These are phyloP conservation scores for Penicillium glabrum DNA, from an alignment of 2,329 filamentous ascomycete species.

Conservation along the genomic window DNA sequence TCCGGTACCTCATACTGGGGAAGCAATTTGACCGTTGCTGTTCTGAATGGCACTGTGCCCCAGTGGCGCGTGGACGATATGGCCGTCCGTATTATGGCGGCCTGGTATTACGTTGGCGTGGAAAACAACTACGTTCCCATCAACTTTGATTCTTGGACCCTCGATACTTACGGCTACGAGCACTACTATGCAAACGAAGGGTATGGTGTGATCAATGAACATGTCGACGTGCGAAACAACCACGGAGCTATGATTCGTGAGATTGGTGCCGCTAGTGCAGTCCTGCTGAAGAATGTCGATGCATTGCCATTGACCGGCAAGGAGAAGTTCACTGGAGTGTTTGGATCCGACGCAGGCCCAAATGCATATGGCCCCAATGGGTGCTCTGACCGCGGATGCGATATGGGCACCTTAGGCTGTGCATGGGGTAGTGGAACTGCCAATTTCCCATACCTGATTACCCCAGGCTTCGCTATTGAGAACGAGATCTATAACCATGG, in stretches of 20 bases:
- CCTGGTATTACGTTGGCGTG: slow-evolving; percentile 47
- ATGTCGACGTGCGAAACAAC: slow-evolving; percentile 62
- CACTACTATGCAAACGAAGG: slow-evolving; percentile 6
- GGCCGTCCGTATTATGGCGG: slow-evolving; percentile 46
- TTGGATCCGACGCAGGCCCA: slow-evolving; percentile 50
- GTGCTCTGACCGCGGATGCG: slow-evolving; percentile 8
- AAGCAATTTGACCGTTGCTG: slow-evolving; percentile 9
- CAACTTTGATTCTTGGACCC: slow-evolving; percentile 28
- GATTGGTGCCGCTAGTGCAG: slow-evolving; percentile 72
- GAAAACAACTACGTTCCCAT: slow-evolving; percentile 31
- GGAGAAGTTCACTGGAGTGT: slow-evolving; percentile 47
- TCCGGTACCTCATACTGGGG: slow-evolving; percentile 34
- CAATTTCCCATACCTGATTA: slow-evolving; percentile 21
- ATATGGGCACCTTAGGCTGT: slow-evolving; percentile 5
- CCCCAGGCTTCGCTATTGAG: slow-evolving; percentile 26
- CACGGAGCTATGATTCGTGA: slow-evolving; percentile 72
- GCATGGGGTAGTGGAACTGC: slow-evolving; percentile 6
- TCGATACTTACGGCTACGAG: slow-evolving; percentile 6
- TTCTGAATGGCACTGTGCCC: slow-evolving; percentile 42
- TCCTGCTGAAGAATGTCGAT: slow-evolving; percentile 60
- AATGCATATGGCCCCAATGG: slow-evolving; percentile 18
- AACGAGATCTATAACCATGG: slow-evolving; percentile 17
- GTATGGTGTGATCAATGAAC: slow-evolving; percentile 7
- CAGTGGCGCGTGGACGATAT: slow-evolving; percentile 47
- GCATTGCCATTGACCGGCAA: slow-evolving; percentile 48